Conservation (phyloP, 78 protist genomes). For the Dictyostelium intermedium region DNA sequence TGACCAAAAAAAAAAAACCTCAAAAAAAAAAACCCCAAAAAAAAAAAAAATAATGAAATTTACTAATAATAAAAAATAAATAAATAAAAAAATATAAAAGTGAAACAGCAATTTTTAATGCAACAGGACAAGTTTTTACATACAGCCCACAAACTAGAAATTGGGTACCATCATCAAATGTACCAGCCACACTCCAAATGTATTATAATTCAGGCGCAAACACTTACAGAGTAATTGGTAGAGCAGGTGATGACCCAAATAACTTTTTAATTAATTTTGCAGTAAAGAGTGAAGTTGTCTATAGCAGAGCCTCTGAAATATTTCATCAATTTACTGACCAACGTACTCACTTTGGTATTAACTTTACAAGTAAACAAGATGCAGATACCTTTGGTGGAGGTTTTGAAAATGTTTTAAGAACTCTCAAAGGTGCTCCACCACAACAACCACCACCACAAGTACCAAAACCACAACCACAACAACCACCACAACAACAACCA, state of each 20-base stretch:
- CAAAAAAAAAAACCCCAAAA: neutral
- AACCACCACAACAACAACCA: conserved; percentile 32
- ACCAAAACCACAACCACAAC: neutral
- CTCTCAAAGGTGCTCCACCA: conserved; percentile 35
- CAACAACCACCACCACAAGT: neutral
- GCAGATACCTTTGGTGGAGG: conserved; percentile 73
- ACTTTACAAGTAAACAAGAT: conserved; percentile 49
- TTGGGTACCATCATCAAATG: conserved; percentile 64
- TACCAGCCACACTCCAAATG: conserved; percentile 61
- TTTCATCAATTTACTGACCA: conserved; percentile 81
- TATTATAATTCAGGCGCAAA: conserved; percentile 29
- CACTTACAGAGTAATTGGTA: conserved; percentile 64
- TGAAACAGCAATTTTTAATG: conserved; percentile 53
- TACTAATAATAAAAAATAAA: neutral
- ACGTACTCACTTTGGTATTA: conserved; percentile 79
- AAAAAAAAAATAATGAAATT: neutral
- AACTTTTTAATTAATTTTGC: conserved; percentile 71
- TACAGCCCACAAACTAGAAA: conserved; percentile 20
- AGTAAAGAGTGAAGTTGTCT: conserved; percentile 61
- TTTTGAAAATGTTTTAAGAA: conserved; percentile 57
- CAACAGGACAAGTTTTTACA: conserved; percentile 69
- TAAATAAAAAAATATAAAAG: neutral
- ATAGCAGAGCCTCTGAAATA: conserved; percentile 58
- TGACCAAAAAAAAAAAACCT: neutral
- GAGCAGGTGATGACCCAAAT: conserved; percentile 63